phyloP scores from a whole-genome alignment of 1,139 yeast species.

The Starmera stellimalicola region DNA sequence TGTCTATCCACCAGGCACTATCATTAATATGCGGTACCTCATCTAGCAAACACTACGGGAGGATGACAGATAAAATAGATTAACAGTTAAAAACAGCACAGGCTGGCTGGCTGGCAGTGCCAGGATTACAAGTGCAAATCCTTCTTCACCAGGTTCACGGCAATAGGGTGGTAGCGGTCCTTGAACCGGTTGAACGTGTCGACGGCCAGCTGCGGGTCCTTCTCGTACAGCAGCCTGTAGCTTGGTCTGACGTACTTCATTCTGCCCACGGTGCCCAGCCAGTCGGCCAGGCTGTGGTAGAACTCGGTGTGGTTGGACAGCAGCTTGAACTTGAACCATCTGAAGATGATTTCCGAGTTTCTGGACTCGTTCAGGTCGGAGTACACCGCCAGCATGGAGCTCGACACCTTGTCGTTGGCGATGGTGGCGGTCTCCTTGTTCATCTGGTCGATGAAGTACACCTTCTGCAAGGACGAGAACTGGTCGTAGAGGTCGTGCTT shows the following conservation, averaged over 20 bases:
- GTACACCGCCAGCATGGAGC: constrained; percentile 21
- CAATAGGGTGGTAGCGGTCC: constrained; percentile 72
- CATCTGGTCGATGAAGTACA: constrained; percentile 67
- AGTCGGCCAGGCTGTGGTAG: constrained; percentile 52
- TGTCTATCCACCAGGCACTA: no score
- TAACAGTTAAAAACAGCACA: background rate
- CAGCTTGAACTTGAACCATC: constrained; percentile 63
- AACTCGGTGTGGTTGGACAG: constrained; percentile 35
- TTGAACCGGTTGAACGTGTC: constrained; percentile 52
- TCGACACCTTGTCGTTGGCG: constrained; percentile 19
- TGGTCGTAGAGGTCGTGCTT: constrained; percentile 25
- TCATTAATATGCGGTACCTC: no score
- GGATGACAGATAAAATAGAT: no score
- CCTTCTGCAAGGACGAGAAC: constrained; percentile 69
- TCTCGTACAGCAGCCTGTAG: constrained; percentile 51
- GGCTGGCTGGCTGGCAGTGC: background rate
- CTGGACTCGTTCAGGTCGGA: constrained; percentile 29
- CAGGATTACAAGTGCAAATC: constrained; percentile 35
- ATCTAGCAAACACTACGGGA: no score
- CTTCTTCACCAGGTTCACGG: constrained; percentile 68
- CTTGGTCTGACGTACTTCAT: constrained; percentile 94
- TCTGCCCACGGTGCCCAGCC: constrained; percentile 90
- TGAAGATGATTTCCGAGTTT: constrained; percentile 75
- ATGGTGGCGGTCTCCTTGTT: constrained; percentile 24
- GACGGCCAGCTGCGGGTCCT: constrained; percentile 58